Evolutionary conservation across 2,329 filamentous ascomycete species (phyloP), one percentile per base, ranked within the genome.

Genomic region (Fusarium redolens): DNA sequence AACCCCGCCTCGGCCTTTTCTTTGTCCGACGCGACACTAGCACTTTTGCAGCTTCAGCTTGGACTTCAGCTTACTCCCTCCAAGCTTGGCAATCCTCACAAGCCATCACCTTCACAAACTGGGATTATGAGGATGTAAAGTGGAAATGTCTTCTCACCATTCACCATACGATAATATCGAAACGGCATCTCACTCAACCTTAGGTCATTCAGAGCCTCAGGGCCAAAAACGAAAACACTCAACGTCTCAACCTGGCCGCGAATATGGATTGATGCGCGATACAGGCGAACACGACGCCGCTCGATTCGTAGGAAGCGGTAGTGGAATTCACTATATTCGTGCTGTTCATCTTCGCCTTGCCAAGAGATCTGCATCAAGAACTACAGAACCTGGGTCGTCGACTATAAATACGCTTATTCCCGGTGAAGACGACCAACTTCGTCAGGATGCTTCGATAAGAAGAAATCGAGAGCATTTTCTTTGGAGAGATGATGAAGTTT

Each of bases 281-380:
- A 80, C 83, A 33, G 82, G 82, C 20, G 82, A 83, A 33, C 81
- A 83, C 35, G 85, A 83, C 28, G 84, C 84, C 6, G 84, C 87
- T 18, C 86, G 85, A 1, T 90, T 90, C 61, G 83, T 90, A 8
- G 88, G 88, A 7, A 89, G 87, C 56, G 86, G 86, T 20, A 89
- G 87, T 66, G 88, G 88, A 3, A 89, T 90, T n/a, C 85, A 89
- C 73, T 90, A 90, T 72, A 86, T 90, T 38, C 84, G 86, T 10
- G 85, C 85, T 25, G 88, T 90, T 4, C 88, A 88, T 45, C 79
- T 85, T 37, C 83, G 86, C 2, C 82, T 90, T 35, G 75, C 75
- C 9, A 70, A 74, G 30, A 73, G 69, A 35, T 78, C 74, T 35
- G 74, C 76, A 4, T 73, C 71, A 5, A 68, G 76, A 45, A 64